Conservation (phyloP, 257 asterid species). For the Solanum paucissectum region DNA sequence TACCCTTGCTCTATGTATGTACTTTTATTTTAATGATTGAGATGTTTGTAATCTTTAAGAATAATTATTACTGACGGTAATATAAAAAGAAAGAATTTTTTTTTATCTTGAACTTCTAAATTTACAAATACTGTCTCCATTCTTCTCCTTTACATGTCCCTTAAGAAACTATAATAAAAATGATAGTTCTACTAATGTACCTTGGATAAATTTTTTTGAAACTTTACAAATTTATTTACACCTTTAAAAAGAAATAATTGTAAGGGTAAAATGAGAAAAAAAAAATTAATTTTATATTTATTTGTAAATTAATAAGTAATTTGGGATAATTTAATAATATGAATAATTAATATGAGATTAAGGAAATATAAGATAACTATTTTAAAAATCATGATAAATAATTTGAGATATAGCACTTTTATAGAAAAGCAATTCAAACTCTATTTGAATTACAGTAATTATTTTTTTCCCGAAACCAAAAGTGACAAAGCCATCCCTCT, state of each 20-base stretch:
- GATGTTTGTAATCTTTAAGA: neutral
- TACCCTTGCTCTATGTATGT: neutral
- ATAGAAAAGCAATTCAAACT: neutral
- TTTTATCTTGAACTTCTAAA: neutral
- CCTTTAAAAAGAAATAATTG: too few relatives aligned
- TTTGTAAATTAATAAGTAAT: neutral
- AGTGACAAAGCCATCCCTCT: neutral
- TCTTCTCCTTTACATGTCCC: neutral
- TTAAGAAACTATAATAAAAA: neutral
- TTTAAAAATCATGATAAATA: neutral
- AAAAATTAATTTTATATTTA: neutral
- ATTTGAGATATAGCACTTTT: neutral
- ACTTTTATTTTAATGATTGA: neutral
- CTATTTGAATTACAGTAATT: neutral
- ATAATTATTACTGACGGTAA: neutral
- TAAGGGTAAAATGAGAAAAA: neutral
- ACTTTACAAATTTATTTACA: too few relatives aligned
- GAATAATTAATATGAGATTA: neutral
- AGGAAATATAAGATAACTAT: neutral
- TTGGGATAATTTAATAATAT: neutral
- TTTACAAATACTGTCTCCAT: neutral
- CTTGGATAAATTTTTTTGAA: too few relatives aligned
- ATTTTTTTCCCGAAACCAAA: neutral
- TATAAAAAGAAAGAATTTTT: too few relatives aligned
- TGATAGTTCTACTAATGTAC: neutral